Base-by-base conservation (phyloP, 306 rosid genomes). In the Lagenaria siceraria region DNA sequence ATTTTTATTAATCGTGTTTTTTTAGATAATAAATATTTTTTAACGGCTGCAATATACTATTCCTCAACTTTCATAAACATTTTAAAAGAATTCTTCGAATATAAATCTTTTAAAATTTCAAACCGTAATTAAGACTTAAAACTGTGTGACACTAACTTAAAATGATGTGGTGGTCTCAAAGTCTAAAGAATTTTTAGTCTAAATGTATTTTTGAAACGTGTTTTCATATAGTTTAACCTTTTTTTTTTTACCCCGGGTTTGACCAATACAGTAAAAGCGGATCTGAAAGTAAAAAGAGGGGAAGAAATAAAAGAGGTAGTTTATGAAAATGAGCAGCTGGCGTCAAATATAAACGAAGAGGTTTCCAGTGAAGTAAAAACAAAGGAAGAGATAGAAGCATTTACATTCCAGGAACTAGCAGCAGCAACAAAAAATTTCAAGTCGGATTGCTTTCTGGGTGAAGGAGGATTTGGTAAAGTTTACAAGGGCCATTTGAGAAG, bases 401-500 rank as follows among this genome's bases (percentile, higher is more conserved):
- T 87, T 82, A 85, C 87, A 68, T 90, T 80, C 66, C 73, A 84
- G 42, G 93, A 89, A 79, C 96, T 92, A 60, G 91, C 87, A 18
- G 80, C 81, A 1, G 96, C 97, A 77, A 92, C 97, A 10, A 83
- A 78, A 40, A 84, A 83, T 75, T 92, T 92, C 54, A 84, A 85
- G 79, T 78, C 83, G 9, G 92, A 87, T 66, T 73, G 81, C 49
- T 82, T 79, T 27, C 70, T 92, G 22, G 96, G 96, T 15, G 86
- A 84, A 85, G 96, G 97, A 49, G 97, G 96, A 82, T 92, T 92
- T 84, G 97, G 97, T 56, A 46, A 74, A 53, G 97, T 92, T 71
- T 90, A 88, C 85, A 88, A 81, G 80, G 97, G 93, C 46, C 40
- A 61, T 49, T 19, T 89, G 77, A 78, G 22, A 19, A 76, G 63